phyloP scores from a whole-genome alignment of 176 grass and related monocot species.

The Tillandsia leiboldiana region DNA sequence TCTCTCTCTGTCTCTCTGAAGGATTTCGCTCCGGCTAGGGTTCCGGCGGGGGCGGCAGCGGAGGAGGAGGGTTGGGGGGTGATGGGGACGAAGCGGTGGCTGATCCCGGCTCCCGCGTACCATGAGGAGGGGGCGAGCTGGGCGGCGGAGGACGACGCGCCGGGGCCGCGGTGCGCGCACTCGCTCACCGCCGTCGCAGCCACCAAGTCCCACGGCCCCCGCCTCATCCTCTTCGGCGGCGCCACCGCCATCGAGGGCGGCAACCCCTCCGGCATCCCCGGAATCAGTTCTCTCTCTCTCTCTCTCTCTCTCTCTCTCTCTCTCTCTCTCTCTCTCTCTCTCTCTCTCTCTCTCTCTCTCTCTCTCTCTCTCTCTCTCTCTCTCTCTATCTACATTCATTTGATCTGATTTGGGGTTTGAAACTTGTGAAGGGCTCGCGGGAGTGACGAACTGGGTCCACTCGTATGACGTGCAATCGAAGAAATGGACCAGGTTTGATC shows the following conservation, averaged over 20 bases:
- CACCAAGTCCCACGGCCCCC: slow-evolving; percentile 70
- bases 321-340: neutral
- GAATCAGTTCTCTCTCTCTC: slow-evolving; percentile 56
- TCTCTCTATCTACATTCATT: neutral
- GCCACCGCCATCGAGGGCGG: slow-evolving; percentile 86
- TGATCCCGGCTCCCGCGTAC: slow-evolving; percentile 69
- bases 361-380: neutral
- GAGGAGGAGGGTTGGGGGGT: slow-evolving; percentile 25
- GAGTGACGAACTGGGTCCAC: slow-evolving; percentile 94
- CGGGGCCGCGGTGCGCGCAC: slow-evolving; percentile 65
- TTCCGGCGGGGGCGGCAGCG: neutral
- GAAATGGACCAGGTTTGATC: slow-evolving; percentile 66
- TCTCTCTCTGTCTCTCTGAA: no score
- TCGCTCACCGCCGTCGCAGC: slow-evolving; percentile 77
- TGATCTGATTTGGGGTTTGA: slow-evolving; percentile 12
- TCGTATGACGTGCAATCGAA: slow-evolving; percentile 69
- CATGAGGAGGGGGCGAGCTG: slow-evolving; percentile 42
- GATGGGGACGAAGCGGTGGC: slow-evolving; percentile 51
- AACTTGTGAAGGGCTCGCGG: slow-evolving; percentile 58
- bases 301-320: neutral
- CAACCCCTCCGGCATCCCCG: slow-evolving; percentile 46
- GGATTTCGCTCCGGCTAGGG: neutral
- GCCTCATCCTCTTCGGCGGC: slow-evolving; percentile 95
- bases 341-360: neutral
- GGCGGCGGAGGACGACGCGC: slow-evolving; percentile 57